Base-by-base conservation (phyloP, 2,329 filamentous ascomycete species). In the Calonectria multiphialidica region DNA sequence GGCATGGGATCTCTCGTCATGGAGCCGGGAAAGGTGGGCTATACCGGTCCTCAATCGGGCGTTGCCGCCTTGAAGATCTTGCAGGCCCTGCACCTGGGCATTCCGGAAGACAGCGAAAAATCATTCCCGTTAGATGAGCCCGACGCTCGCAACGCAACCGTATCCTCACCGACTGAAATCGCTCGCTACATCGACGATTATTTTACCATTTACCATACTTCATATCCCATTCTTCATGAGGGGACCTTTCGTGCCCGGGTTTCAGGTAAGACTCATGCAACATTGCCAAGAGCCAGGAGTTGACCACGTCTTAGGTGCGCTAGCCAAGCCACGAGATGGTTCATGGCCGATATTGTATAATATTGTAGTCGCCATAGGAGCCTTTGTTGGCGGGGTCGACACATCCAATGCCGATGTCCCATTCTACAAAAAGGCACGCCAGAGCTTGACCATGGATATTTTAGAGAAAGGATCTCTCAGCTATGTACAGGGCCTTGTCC, bases 181-280 rank as follows among this genome's bases (percentile, higher is more conserved):
- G 44, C 45, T 28, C 35, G 70, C 66, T 64, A 74, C 66, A 79
- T 83, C 13, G 78, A 81, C 50, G 80, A 82, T 2, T 87, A 86
- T 70, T 87, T 87, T 65, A 71, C 76, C 3, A 77, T 82, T 21
- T 86, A 85, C 72, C 84, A 87, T 70, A 74, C 80, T 5, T 81
- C 81, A 8, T 86, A 86, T 66, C 86, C 85, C 0, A 78, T 87
- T 9, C 73, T 87, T 2, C 83, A 87, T 64, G 85, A 86, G 61
- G 79, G 82, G 10, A 84, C 82, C 0, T 87, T 87, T 68, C 80
- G 84, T 9, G 82, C 70, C n/a, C 66, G 66, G 7, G 50, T 67
- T 33, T 69, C 61, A 30, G 72, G 72, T 69, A 44, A 66, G 21
- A 42, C 35, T n/a, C 8, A 28, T 16, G n/a, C n/a, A 47, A 37